Evolutionary conservation across 2,329 filamentous ascomycete genomes (phyloP).

Genomic region (Calonectria hawksworthii): DNA sequence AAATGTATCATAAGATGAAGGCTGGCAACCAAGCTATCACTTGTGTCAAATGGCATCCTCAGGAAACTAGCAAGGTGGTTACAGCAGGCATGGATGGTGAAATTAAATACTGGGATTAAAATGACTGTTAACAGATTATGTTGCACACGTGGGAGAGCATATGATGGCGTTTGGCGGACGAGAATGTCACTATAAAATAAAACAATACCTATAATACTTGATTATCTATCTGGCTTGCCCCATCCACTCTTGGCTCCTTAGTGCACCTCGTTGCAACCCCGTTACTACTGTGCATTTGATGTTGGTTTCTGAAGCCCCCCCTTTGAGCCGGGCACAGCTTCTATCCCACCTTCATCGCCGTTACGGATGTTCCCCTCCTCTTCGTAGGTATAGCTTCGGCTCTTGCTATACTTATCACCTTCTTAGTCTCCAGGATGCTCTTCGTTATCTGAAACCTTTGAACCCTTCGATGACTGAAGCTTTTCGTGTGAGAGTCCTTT

Average conservation of each 20-base stretch:
- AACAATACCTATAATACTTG: background rate
- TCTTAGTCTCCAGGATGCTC: conserved; percentile 60
- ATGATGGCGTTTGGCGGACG: conserved; percentile 42
- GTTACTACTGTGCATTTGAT: conserved; percentile 23
- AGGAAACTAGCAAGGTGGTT: conserved; percentile 94
- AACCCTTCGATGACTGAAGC: conserved; percentile 61
- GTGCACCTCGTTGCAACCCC: background rate
- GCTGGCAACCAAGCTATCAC: conserved; percentile 86
- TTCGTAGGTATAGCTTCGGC: background rate
- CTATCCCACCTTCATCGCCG: conserved; percentile 23
- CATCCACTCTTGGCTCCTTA: background rate
- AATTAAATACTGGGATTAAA: conserved; percentile 93
- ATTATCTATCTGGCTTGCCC: background rate
- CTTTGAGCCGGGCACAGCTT: background rate
- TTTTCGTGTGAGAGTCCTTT: background rate
- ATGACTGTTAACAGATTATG: conserved; percentile 15
- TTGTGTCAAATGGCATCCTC: conserved; percentile 96
- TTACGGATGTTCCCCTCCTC: background rate
- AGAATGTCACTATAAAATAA: conserved; percentile 29
- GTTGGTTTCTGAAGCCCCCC: conserved; percentile 31
- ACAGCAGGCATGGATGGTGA: conserved; percentile 91
- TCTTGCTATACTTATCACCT: conserved; percentile 40
- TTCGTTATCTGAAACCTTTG: conserved; percentile 57
- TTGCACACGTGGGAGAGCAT: conserved; percentile 32
- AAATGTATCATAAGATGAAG: conserved; percentile 97